Conservation (phyloP, 2,329 filamentous ascomycete genomes). For the Alternaria sp. region DNA sequence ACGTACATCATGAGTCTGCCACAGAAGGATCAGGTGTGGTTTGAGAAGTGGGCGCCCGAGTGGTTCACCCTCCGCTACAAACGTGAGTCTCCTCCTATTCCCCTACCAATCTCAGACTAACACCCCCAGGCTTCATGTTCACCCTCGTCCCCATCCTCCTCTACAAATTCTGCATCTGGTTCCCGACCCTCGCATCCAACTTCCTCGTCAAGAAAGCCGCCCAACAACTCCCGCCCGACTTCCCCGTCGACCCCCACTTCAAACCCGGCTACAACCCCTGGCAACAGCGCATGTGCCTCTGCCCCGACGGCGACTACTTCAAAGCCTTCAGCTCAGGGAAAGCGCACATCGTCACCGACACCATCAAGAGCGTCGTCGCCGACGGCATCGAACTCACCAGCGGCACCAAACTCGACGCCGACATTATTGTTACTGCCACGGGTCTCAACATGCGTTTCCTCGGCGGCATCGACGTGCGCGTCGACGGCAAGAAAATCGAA, state of each 20-base stretch:
- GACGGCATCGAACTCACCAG: slow-evolving; percentile 58
- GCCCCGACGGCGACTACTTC: slow-evolving; percentile 67
- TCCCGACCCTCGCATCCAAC: slow-evolving; percentile 58
- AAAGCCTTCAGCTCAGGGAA: slow-evolving; percentile 57
- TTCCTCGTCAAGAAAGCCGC: slow-evolving; percentile 57
- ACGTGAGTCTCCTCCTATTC: slow-evolving; percentile 41
- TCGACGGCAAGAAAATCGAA: slow-evolving; percentile 59
- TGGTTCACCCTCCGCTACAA: slow-evolving; percentile 56
- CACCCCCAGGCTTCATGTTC: slow-evolving; percentile 52
- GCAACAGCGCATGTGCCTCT: slow-evolving; percentile 78
- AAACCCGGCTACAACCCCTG: slow-evolving; percentile 60
- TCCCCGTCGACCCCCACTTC: slow-evolving; percentile 54
- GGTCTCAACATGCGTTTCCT: slow-evolving; percentile 65
- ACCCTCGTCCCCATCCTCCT: slow-evolving; percentile 57
- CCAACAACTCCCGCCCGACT: slow-evolving; percentile 58
- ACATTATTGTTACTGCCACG: slow-evolving; percentile 71
- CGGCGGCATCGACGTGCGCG: slow-evolving; percentile 58
- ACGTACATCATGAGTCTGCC: slow-evolving; percentile 64
- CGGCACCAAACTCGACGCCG: slow-evolving; percentile 59
- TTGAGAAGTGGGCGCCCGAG: slow-evolving; percentile 53
- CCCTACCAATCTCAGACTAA: background rate
- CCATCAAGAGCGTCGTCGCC: slow-evolving; percentile 58
- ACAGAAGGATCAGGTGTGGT: slow-evolving; percentile 47
- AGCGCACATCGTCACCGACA: slow-evolving; percentile 62
- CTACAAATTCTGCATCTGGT: slow-evolving; percentile 59